A percentile compares a stretch with the other conserved stretches of the same genome.
Conservation (phyloP, 2,329 filamentous ascomycete species). For the Nectriaceae sp. region DNA sequence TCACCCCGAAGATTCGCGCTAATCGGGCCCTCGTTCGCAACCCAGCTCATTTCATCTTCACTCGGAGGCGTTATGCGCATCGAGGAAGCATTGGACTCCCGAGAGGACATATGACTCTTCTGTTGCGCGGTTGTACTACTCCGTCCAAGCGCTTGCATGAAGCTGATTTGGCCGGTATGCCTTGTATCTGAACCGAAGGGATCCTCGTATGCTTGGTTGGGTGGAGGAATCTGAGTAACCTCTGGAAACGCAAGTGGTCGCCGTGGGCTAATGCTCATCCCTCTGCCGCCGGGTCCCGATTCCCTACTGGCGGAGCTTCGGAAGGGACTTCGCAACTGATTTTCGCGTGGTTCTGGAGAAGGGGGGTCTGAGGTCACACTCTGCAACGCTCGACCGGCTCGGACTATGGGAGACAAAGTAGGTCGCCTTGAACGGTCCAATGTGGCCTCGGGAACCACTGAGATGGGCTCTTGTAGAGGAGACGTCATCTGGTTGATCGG, state of each 20-base stretch:
- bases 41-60: slow-evolving; percentile 48
- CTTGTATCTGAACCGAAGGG: slow-evolving; percentile 29
- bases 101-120: slow-evolving; percentile 16
- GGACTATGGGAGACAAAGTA: slow-evolving; percentile 58
- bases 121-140: slow-evolving; percentile 20
- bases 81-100: slow-evolving; percentile 35
- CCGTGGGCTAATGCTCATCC: slow-evolving; percentile 33
- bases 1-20: slow-evolving; percentile 38
- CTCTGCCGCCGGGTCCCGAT: slow-evolving; percentile 29
- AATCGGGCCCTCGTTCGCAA: slow-evolving; percentile 40
- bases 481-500: slow-evolving; percentile 41
- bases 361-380: slow-evolving; percentile 61
- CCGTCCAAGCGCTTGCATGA: slow-evolving; percentile 35
- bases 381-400: slow-evolving; percentile 57
- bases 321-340: slow-evolving; percentile 58
- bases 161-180: slow-evolving; percentile 32
- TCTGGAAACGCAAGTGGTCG: slow-evolving; percentile 18
- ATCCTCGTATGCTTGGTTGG: slow-evolving; percentile 26
- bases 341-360: slow-evolving; percentile 54
- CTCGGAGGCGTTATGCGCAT: slow-evolving; percentile 32
- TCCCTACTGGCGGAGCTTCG: slow-evolving; percentile 42
- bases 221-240: slow-evolving; percentile 11
- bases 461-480: slow-evolving; percentile 36
- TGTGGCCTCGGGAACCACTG: slow-evolving; percentile 29
- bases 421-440: slow-evolving; percentile 40